These are phyloP conservation scores for Leccinum subtestaceum DNA, from an alignment of 768 basidiomycete species.

Conservation along the genomic window DNA sequence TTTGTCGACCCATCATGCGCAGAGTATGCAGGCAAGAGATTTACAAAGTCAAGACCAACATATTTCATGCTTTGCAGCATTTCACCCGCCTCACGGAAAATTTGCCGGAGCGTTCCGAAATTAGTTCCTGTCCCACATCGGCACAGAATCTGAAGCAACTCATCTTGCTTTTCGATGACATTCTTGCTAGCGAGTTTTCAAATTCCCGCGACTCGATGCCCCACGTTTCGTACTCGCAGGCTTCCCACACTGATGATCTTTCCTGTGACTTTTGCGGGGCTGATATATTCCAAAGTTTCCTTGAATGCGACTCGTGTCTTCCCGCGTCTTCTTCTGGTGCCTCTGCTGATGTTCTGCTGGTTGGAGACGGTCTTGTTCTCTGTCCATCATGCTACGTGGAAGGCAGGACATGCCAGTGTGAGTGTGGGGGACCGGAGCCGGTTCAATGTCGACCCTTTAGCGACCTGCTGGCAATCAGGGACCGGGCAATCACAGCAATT, in stretches of 20 bases:
- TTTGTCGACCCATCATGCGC: constrained; percentile 1
- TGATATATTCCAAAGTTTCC: constrained; percentile 81
- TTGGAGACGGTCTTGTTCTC: constrained; percentile 48
- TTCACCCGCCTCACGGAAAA: constrained; percentile 24
- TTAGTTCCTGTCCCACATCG: not conserved
- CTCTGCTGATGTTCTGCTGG: constrained; percentile 15
- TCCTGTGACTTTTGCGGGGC: constrained; percentile 78
- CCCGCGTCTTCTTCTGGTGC: constrained; percentile 12
- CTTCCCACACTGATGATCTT: constrained; percentile 30
- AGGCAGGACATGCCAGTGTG: constrained; percentile 70
- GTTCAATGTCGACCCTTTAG: constrained; percentile 54
- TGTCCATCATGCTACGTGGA: constrained; percentile 77
- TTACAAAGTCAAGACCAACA: constrained; percentile 69
- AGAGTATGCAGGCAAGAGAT: constrained; percentile 82
- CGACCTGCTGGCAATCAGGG: constrained; percentile 43
- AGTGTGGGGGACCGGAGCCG: constrained; percentile 58
- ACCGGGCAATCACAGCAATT: constrained; percentile 35
- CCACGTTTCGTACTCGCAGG: constrained; percentile 28
- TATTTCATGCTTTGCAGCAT: constrained; percentile 51
- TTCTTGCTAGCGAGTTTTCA: constrained; percentile 45
- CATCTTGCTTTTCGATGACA: constrained; percentile 46
- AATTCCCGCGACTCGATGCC: constrained; percentile 33
- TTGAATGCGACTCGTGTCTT: constrained; percentile 60
- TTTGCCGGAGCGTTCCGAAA: not conserved
- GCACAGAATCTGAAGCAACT: constrained; percentile 34